Evolutionary conservation across 441 rosid species (phyloP), one percentile per base, ranked within the genome.

Genomic region (Jatropha podagrica): DNA sequence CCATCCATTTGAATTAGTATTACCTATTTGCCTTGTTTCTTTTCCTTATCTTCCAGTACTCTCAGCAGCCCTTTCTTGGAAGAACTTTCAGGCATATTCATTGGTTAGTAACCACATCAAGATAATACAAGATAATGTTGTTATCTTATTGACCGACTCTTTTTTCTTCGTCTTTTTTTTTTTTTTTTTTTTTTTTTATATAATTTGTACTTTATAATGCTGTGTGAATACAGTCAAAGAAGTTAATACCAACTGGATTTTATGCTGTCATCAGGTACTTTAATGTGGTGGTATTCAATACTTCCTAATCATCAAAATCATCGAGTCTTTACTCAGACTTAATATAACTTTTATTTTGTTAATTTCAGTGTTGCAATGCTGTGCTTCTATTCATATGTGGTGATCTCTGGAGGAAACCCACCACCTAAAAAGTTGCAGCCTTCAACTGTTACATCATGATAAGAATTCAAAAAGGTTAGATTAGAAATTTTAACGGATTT

Each of bases 331-430:
- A 32, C 27, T 48, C 26, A 7, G 10, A 40, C 18, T 4, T 20
- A 65, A 8, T 1, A 32, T 8, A 41, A 7, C 54, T 52, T 32
- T 37, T 2, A 46, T 70, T 49, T 48, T 38, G 17, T 66, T 62
- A 23, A n/a, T 74, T 68, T 60, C 87, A 95, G 99, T 87, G 92
- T 89, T 76, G 88, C 85, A 38, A 95, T 95, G 99, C 79, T 93
- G 66, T 90, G 87, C 81, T 93, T 93, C 88, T 95, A 89, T 72
- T 74, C 81, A 0, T 86, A 93, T 69, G 98, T 95, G 82, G 75
- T 92, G 82, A 66, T 88, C 56, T 88, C 98, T 1, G 99, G 99
- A 74, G 99, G 99, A 76, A 95, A 95, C 70, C 99, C 98, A 11
- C 95, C 97, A 42, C 98, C 99, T 68, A 95, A 91, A 86, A 93